Conservation (phyloP, 495 filamentous ascomycete genomes). For the Hypoxylon subgilvum region DNA sequence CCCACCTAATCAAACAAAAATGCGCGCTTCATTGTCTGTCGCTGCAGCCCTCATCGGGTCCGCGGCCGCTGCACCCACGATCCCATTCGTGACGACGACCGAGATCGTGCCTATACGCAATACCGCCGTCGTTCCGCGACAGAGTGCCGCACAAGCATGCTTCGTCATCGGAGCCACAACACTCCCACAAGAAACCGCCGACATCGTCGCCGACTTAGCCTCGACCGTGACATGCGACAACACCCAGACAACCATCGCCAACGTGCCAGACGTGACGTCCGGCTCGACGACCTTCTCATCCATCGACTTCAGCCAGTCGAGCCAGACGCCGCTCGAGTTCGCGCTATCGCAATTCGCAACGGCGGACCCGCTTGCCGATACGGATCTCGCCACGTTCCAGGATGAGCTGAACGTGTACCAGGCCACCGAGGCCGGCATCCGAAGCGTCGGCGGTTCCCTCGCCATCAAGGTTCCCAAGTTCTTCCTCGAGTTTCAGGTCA, state of each 20-base stretch:
- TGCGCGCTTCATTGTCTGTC: slow-evolving; percentile 28
- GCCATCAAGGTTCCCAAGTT: slow-evolving; percentile 59
- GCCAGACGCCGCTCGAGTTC: slow-evolving; percentile 48
- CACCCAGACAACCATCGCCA: slow-evolving; percentile 42
- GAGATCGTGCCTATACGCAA: slow-evolving; percentile 10
- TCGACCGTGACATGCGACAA: slow-evolving; percentile 48
- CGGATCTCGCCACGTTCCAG: slow-evolving; percentile 50
- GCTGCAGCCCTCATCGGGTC: slow-evolving; percentile 20
- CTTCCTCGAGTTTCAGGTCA: slow-evolving; percentile 56
- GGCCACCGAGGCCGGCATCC: slow-evolving; percentile 57
- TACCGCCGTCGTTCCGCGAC: slow-evolving; percentile 6
- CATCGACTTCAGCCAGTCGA: slow-evolving; percentile 52
- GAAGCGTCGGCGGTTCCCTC: slow-evolving; percentile 49
- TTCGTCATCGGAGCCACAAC: slow-evolving; percentile 52
- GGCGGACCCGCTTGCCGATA: slow-evolving; percentile 42
- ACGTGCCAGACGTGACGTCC: slow-evolving; percentile 52
- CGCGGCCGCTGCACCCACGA: slow-evolving; percentile 27
- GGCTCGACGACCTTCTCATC: slow-evolving; percentile 50
- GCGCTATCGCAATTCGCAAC: slow-evolving; percentile 51
- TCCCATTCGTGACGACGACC: slow-evolving; percentile 24
- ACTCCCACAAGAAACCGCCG: slow-evolving; percentile 45
- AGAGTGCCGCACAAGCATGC: slow-evolving; percentile 41
- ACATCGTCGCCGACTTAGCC: slow-evolving; percentile 41
- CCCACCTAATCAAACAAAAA: slow-evolving; percentile 6
- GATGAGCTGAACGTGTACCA: slow-evolving; percentile 52